phyloP scores from a whole-genome alignment of 768 basidiomycete genomes.

The Phanerodontia chrysosporium region DNA sequence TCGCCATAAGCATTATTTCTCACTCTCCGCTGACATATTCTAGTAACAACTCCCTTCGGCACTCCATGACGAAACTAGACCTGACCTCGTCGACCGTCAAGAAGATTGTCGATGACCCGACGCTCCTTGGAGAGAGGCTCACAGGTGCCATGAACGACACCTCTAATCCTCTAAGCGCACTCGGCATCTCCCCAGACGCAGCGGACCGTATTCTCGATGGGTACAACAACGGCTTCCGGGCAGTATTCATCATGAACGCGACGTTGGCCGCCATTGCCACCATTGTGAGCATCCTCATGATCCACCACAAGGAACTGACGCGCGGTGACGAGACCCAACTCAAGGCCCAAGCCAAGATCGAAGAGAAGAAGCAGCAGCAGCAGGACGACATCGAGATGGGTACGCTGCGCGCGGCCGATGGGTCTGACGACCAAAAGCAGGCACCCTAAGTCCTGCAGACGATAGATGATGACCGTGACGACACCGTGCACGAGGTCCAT shows the following conservation, averaged over 20 bases:
- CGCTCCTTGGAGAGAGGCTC: conserved; percentile 28
- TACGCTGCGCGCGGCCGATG: neutral
- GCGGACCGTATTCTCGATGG: conserved; percentile 44
- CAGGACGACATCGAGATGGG: conserved; percentile 5
- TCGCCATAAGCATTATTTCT: neutral
- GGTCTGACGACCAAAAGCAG: neutral
- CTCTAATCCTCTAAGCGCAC: conserved; percentile 4
- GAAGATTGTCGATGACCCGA: conserved; percentile 47
- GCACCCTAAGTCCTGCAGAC: neutral
- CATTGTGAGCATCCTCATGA: conserved; percentile 53
- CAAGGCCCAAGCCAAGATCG: conserved; percentile 33
- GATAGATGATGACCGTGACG: neutral
- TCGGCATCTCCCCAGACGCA: conserved; percentile 32
- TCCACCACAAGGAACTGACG: conserved; percentile 56
- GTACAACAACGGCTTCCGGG: conserved; percentile 53
- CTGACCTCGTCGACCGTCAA: conserved; percentile 36
- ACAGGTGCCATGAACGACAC: conserved; percentile 21
- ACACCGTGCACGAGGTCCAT: neutral
- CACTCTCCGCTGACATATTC: neutral
- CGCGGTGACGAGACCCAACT: conserved; percentile 51
- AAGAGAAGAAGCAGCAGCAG: conserved; percentile 12
- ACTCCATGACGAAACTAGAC: conserved; percentile 34
- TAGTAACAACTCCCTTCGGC: conserved; percentile 46
- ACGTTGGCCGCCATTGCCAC: conserved; percentile 49
- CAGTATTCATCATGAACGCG: conserved; percentile 60